These are phyloP conservation scores for Xylariaceae sp. DNA, from an alignment of 2,329 filamentous ascomycete genomes.

Conservation along the genomic window DNA sequence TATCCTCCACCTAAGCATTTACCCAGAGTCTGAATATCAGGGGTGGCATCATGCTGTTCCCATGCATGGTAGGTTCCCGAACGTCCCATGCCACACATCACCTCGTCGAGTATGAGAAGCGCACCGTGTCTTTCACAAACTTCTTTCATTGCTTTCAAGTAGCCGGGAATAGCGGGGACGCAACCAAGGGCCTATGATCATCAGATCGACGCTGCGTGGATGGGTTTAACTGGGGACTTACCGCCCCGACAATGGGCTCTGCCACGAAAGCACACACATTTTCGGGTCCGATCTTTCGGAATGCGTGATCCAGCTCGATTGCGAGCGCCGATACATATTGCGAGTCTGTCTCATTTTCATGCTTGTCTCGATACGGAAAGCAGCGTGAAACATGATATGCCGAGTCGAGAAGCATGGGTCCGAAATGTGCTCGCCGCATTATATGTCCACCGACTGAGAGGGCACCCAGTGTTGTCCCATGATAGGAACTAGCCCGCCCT, in stretches of 20 bases:
- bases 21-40: conserved; percentile 62
- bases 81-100: conserved; percentile 65
- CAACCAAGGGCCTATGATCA: conserved; percentile 50
- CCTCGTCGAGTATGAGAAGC: conserved; percentile 72
- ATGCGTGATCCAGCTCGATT: conserved; percentile 62
- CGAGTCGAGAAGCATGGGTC: conserved; percentile 53
- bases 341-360: conserved; percentile 46
- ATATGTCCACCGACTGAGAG: conserved; percentile 60
- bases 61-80: conserved; percentile 57
- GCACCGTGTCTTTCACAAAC: conserved; percentile 68
- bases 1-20: conserved; percentile 64
- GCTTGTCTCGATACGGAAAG: conserved; percentile 56
- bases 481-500: conserved; percentile 61
- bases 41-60: conserved; percentile 52
- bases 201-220: conserved; percentile 4
- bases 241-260: conserved; percentile 68
- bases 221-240: conserved; percentile 34
- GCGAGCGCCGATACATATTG: conserved; percentile 58
- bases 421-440: conserved; percentile 55
- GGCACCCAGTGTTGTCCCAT: conserved; percentile 65
- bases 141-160: conserved; percentile 61
- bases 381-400: conserved; percentile 61
- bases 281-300: conserved; percentile 56
- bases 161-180: conserved; percentile 60
- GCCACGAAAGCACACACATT: conserved; percentile 68